Evolutionary conservation across 73 alveolate species (phyloP).

Genomic region (Paramecium sexaurelia): DNA sequence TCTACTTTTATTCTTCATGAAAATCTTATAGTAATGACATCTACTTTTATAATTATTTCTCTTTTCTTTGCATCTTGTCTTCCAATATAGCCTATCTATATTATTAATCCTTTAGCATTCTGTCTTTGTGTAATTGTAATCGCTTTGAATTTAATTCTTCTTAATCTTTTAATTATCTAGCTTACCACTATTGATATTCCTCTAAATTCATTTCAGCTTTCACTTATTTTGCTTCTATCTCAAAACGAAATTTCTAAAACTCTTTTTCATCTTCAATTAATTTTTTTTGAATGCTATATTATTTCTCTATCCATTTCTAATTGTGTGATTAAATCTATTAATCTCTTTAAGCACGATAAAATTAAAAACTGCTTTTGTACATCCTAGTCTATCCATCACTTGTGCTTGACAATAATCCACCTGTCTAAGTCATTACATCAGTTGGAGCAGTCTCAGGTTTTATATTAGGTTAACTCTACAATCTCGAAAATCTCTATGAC

Average conservation of each 20-base stretch:
- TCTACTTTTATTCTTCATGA: neutral
- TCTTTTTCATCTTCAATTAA: constrained; percentile 3
- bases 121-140: constrained; percentile 25
- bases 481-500: neutral
- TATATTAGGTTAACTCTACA: constrained; percentile 26
- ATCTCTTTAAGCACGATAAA: constrained; percentile 44
- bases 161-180: constrained; percentile 3
- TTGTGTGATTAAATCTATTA: constrained; percentile 6
- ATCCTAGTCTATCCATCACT: neutral
- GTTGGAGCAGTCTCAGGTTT: constrained; percentile 49
- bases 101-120: neutral
- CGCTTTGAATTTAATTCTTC: neutral
- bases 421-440: constrained; percentile 3
- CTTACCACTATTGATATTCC: constrained; percentile 37
- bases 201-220: constrained; percentile 38
- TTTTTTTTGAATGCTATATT: neutral
- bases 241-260: neutral
- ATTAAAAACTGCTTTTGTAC: constrained; percentile 24
- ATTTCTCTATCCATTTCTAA: constrained; percentile 34
- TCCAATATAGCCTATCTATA: neutral
- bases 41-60: neutral
- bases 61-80: neutral
- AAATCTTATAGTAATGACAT: constrained; percentile 5
- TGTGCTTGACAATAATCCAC: constrained; percentile 8
- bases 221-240: constrained; percentile 22